These are phyloP conservation scores for Zelopaecilomyces penicillatus DNA, from an alignment of 2,329 filamentous ascomycete genomes.

Conservation along the genomic window DNA sequence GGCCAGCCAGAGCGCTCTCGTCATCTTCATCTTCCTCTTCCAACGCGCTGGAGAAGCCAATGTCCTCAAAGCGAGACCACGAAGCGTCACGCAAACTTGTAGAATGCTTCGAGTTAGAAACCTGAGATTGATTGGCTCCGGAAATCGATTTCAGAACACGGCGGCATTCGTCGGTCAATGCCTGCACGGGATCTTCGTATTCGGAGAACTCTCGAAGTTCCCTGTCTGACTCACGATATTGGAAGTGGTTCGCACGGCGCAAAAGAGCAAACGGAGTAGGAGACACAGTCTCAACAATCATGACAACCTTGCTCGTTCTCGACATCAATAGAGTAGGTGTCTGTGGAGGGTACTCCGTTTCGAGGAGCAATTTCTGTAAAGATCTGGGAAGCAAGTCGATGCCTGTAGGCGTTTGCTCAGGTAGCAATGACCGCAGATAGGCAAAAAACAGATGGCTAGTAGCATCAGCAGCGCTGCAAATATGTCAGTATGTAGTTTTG, in stretches of 20 bases:
- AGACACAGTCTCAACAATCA: constrained; percentile 94
- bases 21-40: constrained; percentile 64
- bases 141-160: constrained; percentile 86
- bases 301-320: constrained; percentile 79
- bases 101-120: constrained; percentile 60
- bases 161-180: constrained; percentile 87
- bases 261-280: constrained; percentile 88
- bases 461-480: constrained; percentile 74
- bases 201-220: constrained; percentile 80
- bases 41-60: constrained; percentile 74
- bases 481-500: constrained; percentile 1
- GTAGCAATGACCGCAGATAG: constrained; percentile 81
- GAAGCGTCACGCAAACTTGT: constrained; percentile 75
- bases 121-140: constrained; percentile 75
- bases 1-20: constrained; percentile 34
- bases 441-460: constrained; percentile 97
- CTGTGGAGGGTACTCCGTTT: constrained; percentile 89
- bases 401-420: constrained; percentile 66
- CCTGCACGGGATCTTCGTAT: constrained; percentile 80
- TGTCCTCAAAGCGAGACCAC: constrained; percentile 94
- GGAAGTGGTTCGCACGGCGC: constrained; percentile 85
- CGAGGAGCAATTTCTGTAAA: constrained; percentile 79
- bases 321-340: constrained; percentile 68
- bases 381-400: constrained; percentile 85
- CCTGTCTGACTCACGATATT: constrained; percentile 82